Conservation (phyloP, 345 rosid species). For the Murraya koenigii region DNA sequence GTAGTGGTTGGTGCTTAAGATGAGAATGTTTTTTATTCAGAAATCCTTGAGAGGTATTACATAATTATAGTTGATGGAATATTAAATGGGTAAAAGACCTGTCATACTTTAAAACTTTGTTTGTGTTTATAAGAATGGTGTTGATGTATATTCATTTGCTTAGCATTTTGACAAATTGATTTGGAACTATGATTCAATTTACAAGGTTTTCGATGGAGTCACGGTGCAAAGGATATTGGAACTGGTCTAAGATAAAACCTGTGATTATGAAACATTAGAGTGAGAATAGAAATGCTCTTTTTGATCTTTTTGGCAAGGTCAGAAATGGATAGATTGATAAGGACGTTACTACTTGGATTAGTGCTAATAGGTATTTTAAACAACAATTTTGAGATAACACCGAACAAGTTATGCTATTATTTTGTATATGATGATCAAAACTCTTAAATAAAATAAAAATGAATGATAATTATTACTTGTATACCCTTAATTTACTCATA, state of each 20-base stretch:
- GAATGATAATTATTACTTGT: too few relatives aligned
- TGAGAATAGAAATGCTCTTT: conserved; percentile 63
- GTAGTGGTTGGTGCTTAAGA: conserved; percentile 78
- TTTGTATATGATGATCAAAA: neutral
- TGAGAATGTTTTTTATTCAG: conserved; percentile 53
- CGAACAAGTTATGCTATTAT: neutral
- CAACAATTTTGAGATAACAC: neutral
- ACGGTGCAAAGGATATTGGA: conserved; percentile 58
- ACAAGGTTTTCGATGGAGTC: conserved; percentile 77
- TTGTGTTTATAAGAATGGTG: neutral
- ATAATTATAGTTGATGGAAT: too few relatives aligned
- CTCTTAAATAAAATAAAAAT: neutral
- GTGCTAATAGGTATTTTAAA: too few relatives aligned
- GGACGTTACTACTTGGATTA: too few relatives aligned
- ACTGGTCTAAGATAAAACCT: conserved; percentile 80
- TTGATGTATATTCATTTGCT: neutral
- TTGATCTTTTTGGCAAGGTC: too few relatives aligned
- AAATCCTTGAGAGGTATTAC: conserved; percentile 62
- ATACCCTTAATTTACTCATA: too few relatives aligned
- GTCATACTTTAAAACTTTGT: neutral
- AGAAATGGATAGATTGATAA: too few relatives aligned
- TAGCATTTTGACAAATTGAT: neutral
- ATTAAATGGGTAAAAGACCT: conserved; percentile 7
- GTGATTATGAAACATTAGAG: conserved; percentile 77
- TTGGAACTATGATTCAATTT: conserved; percentile 19